These are phyloP conservation scores for Aspergillus hortae DNA, from an alignment of 2,329 filamentous ascomycete species.

Conservation along the genomic window DNA sequence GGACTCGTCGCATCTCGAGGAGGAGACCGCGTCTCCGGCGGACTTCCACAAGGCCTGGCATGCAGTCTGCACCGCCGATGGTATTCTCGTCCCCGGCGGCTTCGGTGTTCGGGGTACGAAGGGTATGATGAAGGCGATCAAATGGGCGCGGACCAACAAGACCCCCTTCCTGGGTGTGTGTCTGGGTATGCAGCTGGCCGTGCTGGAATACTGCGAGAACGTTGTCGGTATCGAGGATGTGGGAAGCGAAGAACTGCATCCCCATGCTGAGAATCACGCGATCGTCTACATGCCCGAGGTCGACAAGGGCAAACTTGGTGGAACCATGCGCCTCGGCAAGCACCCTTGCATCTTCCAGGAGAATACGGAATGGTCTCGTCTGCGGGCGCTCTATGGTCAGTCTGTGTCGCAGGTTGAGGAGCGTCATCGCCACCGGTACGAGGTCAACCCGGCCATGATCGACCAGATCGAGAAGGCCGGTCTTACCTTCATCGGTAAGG, in stretches of 20 bases:
- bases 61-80: constrained; percentile 63
- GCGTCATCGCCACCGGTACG: constrained; percentile 84
- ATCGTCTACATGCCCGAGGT: constrained; percentile 94
- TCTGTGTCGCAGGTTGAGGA: constrained; percentile 70
- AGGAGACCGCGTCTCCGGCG: constrained; percentile 60
- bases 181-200: constrained; percentile 87
- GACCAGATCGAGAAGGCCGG: constrained; percentile 65
- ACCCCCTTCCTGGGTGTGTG: constrained; percentile 86
- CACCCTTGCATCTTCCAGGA: constrained; percentile 72
- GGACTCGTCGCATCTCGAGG: constrained; percentile 80
- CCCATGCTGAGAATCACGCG: constrained; percentile 60
- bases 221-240: constrained; percentile 62
- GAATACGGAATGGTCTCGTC: constrained; percentile 71
- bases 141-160: constrained; percentile 79
- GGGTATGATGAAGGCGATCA: constrained; percentile 85
- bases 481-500: constrained; percentile 73
- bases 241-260: constrained; percentile 55
- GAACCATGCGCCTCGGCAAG: constrained; percentile 80
- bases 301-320: constrained; percentile 71
- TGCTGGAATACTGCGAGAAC: constrained; percentile 81
- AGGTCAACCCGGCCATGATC: constrained; percentile 80
- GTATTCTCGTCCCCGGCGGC: constrained; percentile 61
- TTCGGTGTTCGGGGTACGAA: constrained; percentile 80
- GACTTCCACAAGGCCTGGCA: constrained; percentile 86
- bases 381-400: constrained; percentile 51